Evolutionary conservation across 805 yeast genomes (phyloP), one percentile per base, ranked within the genome.

Genomic region (Kodamaea jinghongensis): DNA sequence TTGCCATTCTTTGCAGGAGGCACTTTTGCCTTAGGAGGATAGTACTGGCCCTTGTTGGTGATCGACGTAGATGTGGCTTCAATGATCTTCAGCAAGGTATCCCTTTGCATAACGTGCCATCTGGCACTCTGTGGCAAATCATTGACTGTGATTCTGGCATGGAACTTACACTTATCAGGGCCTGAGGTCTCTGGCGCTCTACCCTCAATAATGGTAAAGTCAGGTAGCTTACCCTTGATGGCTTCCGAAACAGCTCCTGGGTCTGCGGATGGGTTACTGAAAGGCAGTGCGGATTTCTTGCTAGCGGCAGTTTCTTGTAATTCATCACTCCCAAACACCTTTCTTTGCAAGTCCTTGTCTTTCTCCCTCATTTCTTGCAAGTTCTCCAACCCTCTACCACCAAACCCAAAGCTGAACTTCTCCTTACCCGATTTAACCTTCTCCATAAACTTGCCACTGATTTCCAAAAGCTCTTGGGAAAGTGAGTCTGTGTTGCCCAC

Each of bases 381-480:
- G 46, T 83, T 83, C 31, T 83, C 91, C 38, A 90, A 69, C 1
- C 98, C 98, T 49, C 85, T 83, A 14, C 99, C 99, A 3, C 96
- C 95, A 65, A 89, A 93, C 0, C 99, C 99, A 39, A 79, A 76
- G 17, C 77, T 73, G 42, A 76, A 70, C 54, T 73, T 82, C 25
- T 66, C 77, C 39, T 81, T 79, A 0, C 95, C 96, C 2, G 66
- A 56, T 46, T 80, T 79, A 44, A 86, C 70, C 41, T 83, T 86
- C 10, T 62, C 69, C 41, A 76, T 63, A 57, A 86, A 88, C 28
- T 61, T 51, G 3, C 67, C 60, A 0, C 85, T 79, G 56, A 89
- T 68, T 10, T 56, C 56, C 12, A 58, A 39, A 2, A 85, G 64
- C 17, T 73, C 70, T 2, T 62, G 64, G 1, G 85, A 79, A n/a